phyloP scores from a whole-genome alignment of 768 basidiomycete species.

The Tulasnella sp. region DNA sequence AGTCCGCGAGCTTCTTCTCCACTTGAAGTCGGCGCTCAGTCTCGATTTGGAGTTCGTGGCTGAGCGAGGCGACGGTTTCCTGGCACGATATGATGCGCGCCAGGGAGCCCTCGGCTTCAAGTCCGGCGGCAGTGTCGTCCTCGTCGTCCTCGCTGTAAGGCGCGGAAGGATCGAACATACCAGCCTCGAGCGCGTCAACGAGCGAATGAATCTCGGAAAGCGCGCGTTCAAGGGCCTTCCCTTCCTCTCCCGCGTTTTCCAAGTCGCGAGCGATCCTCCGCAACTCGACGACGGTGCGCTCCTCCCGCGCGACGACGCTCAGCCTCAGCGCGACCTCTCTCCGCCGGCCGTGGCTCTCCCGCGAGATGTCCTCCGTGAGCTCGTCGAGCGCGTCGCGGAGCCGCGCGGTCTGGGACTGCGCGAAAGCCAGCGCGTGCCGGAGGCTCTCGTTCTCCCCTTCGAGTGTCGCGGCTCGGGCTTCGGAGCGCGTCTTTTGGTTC shows the following conservation, averaged over 20 bases:
- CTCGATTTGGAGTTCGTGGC: constrained; percentile 47
- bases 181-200: constrained; percentile 1
- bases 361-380: constrained; percentile 54
- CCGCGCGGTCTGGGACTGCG: constrained; percentile 30
- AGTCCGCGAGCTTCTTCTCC: constrained; percentile 23
- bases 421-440: constrained; percentile 33
- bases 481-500: constrained; percentile 48
- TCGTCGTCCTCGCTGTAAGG: not conserved
- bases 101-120: constrained; percentile 30
- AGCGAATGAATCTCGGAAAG: not conserved
- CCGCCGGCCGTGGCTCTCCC: constrained; percentile 60
- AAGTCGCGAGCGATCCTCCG: constrained; percentile 44
- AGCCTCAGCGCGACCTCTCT: constrained; percentile 59
- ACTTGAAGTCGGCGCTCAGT: constrained; percentile 37
- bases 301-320: constrained; percentile 51
- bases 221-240: not conserved
- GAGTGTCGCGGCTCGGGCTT: constrained; percentile 47
- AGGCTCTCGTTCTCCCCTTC: constrained; percentile 37
- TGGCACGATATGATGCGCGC: constrained; percentile 42
- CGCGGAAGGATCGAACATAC: not conserved
- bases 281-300: constrained; percentile 42
- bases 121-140: not conserved
- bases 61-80: constrained; percentile 39
- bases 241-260: constrained; percentile 29
- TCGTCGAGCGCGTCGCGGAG: constrained; percentile 57